Evolutionary conservation across 1,284 basidiomycete genomes (phyloP).

Genomic region (Rugosomyces carneus): DNA sequence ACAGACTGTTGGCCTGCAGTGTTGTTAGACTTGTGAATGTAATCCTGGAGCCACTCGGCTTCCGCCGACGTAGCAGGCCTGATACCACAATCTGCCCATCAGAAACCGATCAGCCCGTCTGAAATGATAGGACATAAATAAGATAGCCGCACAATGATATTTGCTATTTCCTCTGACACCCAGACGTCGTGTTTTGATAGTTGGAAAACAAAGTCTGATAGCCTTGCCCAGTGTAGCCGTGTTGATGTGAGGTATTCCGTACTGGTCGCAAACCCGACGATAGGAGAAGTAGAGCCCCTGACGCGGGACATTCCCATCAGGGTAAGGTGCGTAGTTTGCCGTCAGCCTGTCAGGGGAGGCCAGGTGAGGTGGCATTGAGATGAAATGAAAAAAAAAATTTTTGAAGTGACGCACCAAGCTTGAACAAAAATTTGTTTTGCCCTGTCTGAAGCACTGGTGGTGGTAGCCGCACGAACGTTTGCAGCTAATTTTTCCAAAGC

Average conservation of each 20-base stretch:
- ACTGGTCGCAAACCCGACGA: constrained; percentile 83
- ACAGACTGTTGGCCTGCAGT: constrained; percentile 67
- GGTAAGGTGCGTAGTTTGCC: constrained; percentile 84
- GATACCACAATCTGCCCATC: constrained; percentile 74
- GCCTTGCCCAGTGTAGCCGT: constrained; percentile 92
- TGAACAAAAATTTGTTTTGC: constrained; percentile 89
- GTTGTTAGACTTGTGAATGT: constrained; percentile 84
- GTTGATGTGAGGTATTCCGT: constrained; percentile 89
- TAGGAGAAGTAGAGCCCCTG: constrained; percentile 91
- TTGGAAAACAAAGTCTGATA: constrained; percentile 86
- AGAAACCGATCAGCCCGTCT: constrained; percentile 21
- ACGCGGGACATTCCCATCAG: constrained; percentile 83
- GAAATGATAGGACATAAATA: constrained; percentile 26
- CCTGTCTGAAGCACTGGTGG: constrained; percentile 81
- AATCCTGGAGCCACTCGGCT: constrained; percentile 86
- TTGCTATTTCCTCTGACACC: constrained; percentile 90
- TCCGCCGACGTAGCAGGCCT: constrained; percentile 82
- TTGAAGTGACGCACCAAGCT: constrained; percentile 60
- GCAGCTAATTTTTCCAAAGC: constrained; percentile 79
- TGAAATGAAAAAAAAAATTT: constrained; percentile 9
- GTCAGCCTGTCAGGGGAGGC: constrained; percentile 52
- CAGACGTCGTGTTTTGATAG: constrained; percentile 87
- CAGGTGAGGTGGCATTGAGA: constrained; percentile 17
- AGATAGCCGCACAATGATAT: constrained; percentile 69
- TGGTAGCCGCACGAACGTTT: constrained; percentile 81